Conservation (phyloP, 2,329 filamentous ascomycete genomes). For the Graphilbum ipis-grandicollis region DNA sequence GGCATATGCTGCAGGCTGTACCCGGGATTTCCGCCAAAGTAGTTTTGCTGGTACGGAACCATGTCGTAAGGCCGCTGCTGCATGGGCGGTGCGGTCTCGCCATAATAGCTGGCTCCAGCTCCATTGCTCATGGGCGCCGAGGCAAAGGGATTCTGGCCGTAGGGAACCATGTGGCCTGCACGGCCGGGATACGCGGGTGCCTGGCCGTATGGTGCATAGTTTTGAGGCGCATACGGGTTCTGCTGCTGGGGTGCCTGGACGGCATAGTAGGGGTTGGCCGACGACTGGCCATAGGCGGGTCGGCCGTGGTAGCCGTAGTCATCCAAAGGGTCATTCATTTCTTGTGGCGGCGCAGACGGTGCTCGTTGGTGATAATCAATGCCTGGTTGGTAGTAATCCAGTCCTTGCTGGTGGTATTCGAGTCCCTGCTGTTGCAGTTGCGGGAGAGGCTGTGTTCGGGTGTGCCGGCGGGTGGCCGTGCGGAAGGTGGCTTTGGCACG, state of each 20-base stretch:
- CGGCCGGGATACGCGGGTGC: slow-evolving; percentile 18
- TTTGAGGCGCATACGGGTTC: slow-evolving; percentile 22
- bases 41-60: slow-evolving; percentile 28
- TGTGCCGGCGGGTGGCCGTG: slow-evolving; percentile 19
- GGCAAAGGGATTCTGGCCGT: slow-evolving; percentile 12
- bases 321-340: slow-evolving; percentile 47
- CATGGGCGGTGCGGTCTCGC: slow-evolving; percentile 20
- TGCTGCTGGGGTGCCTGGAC: slow-evolving; percentile 7
- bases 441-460: slow-evolving; percentile 13
- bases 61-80: slow-evolving; percentile 24
- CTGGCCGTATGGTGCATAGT: slow-evolving; percentile 25
- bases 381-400: slow-evolving; percentile 14
- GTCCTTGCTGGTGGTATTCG: too few species aligned
- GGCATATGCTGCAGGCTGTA: slow-evolving; percentile 17
- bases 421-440: too few species aligned
- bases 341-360: slow-evolving; percentile 20
- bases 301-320: slow-evolving; percentile 32
- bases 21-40: slow-evolving; percentile 14
- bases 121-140: slow-evolving; percentile 13
- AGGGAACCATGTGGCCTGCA: slow-evolving; percentile 27
- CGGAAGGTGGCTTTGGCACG: slow-evolving; percentile 21
- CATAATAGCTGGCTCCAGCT: slow-evolving; percentile 26
- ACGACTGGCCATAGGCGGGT: slow-evolving; percentile 14
- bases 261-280: slow-evolving; percentile 13
- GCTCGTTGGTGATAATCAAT: slow-evolving; percentile 12